Conservation (phyloP, 192 early-diverging fungal species). For the Entomortierella beljakovae region DNA sequence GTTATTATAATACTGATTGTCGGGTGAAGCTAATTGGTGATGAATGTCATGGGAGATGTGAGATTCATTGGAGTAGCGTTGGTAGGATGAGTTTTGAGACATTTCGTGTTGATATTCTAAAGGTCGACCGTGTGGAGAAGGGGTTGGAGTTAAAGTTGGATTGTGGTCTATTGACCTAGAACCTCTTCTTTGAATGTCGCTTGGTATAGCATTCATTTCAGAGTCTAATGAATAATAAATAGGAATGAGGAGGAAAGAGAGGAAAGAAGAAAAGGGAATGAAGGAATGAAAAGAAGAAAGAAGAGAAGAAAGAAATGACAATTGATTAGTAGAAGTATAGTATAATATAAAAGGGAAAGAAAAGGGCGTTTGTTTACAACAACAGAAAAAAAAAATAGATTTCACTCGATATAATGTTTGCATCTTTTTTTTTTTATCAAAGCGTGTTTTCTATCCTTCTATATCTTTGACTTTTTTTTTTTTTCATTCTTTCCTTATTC, state of each 20-base stretch:
- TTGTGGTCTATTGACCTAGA: conserved; percentile 29
- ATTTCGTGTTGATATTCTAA: conserved; percentile 9
- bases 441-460: neutral
- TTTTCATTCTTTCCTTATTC: too few relatives aligned
- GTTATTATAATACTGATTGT: conserved; percentile 18
- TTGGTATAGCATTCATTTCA: conserved; percentile 7
- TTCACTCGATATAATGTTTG: too few relatives aligned
- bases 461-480: neutral
- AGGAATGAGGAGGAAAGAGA: neutral
- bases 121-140: conserved; percentile 26
- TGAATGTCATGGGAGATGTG: conserved; percentile 8
- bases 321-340: neutral
- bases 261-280: conserved; percentile 7
- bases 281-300: neutral
- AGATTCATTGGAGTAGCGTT: conserved; percentile 26
- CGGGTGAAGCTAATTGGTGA: conserved; percentile 21
- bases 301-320: neutral
- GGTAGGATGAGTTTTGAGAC: neutral
- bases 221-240: conserved; percentile 5
- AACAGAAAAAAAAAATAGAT: neutral
- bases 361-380: neutral
- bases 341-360: neutral
- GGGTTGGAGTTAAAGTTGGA: conserved; percentile 34
- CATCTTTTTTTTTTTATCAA: too few relatives aligned
- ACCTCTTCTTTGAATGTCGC: conserved; percentile 10